phyloP scores from a whole-genome alignment of 805 yeast species.

The Pichia rugopelliculosa region DNA sequence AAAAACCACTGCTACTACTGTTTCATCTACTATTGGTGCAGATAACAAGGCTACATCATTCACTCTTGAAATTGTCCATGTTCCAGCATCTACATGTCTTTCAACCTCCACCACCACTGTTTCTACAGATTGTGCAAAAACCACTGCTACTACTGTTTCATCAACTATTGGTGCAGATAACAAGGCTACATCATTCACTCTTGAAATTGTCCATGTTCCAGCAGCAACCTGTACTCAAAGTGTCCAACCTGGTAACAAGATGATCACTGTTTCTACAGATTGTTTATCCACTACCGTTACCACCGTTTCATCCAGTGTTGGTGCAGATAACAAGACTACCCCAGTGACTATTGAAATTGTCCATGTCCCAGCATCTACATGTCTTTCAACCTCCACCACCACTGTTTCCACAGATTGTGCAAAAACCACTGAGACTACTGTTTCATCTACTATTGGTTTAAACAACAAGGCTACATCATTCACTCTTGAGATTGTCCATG shows the following conservation, averaged over 20 bases:
- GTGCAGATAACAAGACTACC: not conserved
- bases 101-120: too few relatives aligned
- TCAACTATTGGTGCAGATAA: too few relatives aligned
- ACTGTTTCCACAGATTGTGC: not conserved
- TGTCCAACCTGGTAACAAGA: too few relatives aligned
- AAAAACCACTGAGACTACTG: not conserved
- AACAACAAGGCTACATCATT: not conserved
- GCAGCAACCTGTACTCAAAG: not conserved
- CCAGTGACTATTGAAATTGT: not conserved
- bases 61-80: not conserved
- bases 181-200: not conserved
- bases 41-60: too few relatives aligned
- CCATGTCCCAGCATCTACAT: not conserved
- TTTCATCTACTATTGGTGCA: too few relatives aligned
- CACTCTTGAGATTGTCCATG: not conserved
- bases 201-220: too few relatives aligned
- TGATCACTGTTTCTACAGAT: not conserved
- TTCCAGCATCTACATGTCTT: too few relatives aligned
- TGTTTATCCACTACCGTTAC: not conserved
- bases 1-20: too few relatives aligned
- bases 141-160: too few relatives aligned
- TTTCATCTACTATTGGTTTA: not conserved
- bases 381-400: not conserved
- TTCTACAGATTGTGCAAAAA: too few relatives aligned
- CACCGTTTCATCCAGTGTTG: not conserved